Percentiles rank a stretch among this genome's conserved stretches.
Evolutionary conservation across 495 filamentous ascomycete species (phyloP).

Genomic region (Xylaria cubensis): DNA sequence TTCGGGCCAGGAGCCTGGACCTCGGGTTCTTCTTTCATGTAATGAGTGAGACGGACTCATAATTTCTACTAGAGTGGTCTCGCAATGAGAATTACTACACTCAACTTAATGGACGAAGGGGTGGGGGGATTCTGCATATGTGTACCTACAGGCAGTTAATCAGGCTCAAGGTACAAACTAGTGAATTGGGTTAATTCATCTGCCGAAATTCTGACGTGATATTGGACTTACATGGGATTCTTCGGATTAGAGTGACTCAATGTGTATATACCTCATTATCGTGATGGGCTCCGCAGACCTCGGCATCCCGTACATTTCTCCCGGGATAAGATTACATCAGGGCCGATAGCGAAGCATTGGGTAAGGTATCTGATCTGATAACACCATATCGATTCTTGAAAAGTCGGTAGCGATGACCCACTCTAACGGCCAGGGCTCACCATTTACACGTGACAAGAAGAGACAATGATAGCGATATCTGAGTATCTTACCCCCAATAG

Average conservation of each 20-base stretch:
- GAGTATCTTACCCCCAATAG: neutral
- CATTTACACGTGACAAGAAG: constrained; percentile 3
- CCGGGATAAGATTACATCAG: constrained; percentile 6
- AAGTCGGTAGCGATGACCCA: neutral
- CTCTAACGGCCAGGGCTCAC: neutral
- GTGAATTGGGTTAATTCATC: constrained; percentile 13
- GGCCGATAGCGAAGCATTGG: neutral
- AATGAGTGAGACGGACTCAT: constrained; percentile 31
- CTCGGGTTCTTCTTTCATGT: constrained; percentile 23
- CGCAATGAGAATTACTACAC: constrained; percentile 17
- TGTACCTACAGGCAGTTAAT: constrained; percentile 2
- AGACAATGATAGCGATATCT: neutral
- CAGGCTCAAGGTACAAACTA: neutral
- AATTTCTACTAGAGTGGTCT: constrained; percentile 31
- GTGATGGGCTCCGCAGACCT: neutral
- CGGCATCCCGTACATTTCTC: neutral
- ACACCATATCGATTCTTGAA: neutral
- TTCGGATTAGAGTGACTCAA: neutral
- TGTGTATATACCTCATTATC: neutral
- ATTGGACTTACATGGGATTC: neutral
- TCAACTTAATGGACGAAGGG: constrained; percentile 12
- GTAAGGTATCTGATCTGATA: neutral
- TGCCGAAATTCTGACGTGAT: constrained; percentile 8
- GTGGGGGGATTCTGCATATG: neutral
- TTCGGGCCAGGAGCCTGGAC: constrained; percentile 24